Conservation (phyloP, 257 asterid species). For the Nicotiana undulata region DNA sequence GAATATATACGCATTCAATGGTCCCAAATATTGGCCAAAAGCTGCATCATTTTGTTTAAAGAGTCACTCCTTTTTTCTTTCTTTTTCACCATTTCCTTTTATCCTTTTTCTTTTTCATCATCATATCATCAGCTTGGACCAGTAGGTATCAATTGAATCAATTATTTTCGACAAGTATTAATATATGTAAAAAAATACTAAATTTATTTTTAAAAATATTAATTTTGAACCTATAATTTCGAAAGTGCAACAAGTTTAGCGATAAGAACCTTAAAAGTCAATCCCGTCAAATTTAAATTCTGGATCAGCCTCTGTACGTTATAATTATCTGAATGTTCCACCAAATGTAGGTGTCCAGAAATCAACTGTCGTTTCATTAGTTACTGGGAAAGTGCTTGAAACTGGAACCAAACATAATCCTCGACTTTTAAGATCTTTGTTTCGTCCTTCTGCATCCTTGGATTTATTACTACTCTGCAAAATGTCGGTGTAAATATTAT, state of each 20-base stretch:
- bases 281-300: background rate
- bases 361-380: constrained; percentile 63
- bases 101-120: background rate
- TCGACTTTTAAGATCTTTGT: constrained; percentile 47
- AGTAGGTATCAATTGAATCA: background rate
- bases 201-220: too few relatives aligned
- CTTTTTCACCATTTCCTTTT: background rate
- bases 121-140: constrained; percentile 12
- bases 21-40: constrained; percentile 38
- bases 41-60: constrained; percentile 36
- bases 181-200: too few relatives aligned
- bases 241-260: too few relatives aligned
- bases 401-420: constrained; percentile 78
- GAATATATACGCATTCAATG: constrained; percentile 16
- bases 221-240: too few relatives aligned
- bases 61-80: constrained; percentile 6
- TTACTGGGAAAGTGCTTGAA: constrained; percentile 64
- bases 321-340: constrained; percentile 31
- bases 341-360: constrained; percentile 65
- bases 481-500: background rate
- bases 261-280: too few relatives aligned
- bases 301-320: background rate
- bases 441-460: constrained; percentile 18
- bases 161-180: background rate
- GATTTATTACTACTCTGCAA: background rate